Evolutionary conservation across 768 basidiomycete genomes (phyloP).

Genomic region (Leccinum longicurvipes): DNA sequence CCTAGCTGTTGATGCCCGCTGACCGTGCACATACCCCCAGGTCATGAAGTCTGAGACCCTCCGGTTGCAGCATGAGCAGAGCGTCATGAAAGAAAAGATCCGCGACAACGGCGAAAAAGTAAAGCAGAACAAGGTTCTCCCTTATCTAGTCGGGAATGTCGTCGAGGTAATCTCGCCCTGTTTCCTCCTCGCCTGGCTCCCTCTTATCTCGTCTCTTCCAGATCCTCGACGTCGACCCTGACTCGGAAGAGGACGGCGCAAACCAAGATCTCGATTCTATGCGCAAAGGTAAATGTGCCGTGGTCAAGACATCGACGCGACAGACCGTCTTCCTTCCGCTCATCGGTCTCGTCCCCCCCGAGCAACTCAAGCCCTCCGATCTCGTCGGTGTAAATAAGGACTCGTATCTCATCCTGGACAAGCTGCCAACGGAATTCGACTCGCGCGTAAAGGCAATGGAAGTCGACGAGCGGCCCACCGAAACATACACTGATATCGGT

Average conservation of each 20-base stretch:
- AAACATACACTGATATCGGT: conserved; percentile 96
- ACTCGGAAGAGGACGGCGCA: conserved; percentile 92
- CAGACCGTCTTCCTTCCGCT: conserved; percentile 98
- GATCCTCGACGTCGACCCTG: conserved; percentile 94
- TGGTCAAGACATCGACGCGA: conserved; percentile 97
- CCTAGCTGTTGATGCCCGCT: not conserved
- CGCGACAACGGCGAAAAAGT: conserved; percentile 97
- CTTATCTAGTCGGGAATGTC: conserved; percentile 96
- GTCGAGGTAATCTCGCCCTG: conserved; percentile 65
- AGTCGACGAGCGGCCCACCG: conserved; percentile 96
- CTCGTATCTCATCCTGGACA: conserved; percentile 95
- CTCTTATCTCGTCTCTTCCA: conserved; percentile 31
- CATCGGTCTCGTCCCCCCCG: conserved; percentile 94
- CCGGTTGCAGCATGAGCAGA: conserved; percentile 91
- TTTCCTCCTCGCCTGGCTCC: not conserved
- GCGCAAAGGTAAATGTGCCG: conserved; percentile 96
- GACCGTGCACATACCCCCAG: conserved; percentile 37
- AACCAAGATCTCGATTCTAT: conserved; percentile 93
- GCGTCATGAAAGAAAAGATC: conserved; percentile 97
- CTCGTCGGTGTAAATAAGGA: conserved; percentile 99
- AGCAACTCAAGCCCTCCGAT: conserved; percentile 85
- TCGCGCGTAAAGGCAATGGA: conserved; percentile 99
- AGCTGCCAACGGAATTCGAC: conserved; percentile 94
- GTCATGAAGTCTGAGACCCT: conserved; percentile 96
- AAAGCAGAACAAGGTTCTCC: conserved; percentile 98